Evolutionary conservation across 2,329 filamentous ascomycete species (phyloP).

Genomic region (Coniella lustricola): DNA sequence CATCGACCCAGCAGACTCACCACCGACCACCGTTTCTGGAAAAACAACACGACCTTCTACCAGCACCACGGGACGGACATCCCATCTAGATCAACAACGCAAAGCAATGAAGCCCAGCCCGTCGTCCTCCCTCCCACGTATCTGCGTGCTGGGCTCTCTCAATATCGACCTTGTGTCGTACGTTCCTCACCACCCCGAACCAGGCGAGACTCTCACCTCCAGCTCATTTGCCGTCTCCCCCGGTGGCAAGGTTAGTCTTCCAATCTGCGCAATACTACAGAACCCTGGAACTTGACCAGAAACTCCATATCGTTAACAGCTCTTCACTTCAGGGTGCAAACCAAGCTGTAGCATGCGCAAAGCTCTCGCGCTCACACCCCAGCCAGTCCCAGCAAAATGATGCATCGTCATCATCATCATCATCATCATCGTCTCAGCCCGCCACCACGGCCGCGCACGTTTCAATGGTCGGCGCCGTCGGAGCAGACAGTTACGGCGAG

Average conservation of each 20-base stretch:
- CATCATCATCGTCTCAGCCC: conserved; percentile 28
- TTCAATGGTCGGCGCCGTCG: conserved; percentile 69
- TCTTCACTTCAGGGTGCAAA: conserved; percentile 61
- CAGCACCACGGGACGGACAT: no score
- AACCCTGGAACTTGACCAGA: no score
- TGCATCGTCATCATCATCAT: conserved; percentile 10
- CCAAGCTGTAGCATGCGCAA: conserved; percentile 83
- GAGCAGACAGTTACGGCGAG: conserved; percentile 58
- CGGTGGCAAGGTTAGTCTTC: conserved; percentile 62
- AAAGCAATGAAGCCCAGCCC: no score
- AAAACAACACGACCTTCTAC: no score
- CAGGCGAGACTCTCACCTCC: conserved; percentile 82
- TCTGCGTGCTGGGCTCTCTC: conserved; percentile 84
- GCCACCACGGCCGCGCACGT: conserved; percentile 51
- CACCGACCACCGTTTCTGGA: no score
- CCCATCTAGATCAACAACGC: no score
- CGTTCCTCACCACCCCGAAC: conserved; percentile 72
- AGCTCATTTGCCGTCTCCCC: conserved; percentile 71
- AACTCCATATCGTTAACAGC: no score
- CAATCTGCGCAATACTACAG: no score
- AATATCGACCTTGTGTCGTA: conserved; percentile 91
- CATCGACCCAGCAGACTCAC: no score
- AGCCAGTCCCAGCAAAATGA: no score
- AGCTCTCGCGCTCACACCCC: conserved; percentile 55
- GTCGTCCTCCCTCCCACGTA: conserved; percentile 37